These are phyloP conservation scores for Tricholoma hemisulphureum DNA, from an alignment of 768 basidiomycete species.

Conservation along the genomic window DNA sequence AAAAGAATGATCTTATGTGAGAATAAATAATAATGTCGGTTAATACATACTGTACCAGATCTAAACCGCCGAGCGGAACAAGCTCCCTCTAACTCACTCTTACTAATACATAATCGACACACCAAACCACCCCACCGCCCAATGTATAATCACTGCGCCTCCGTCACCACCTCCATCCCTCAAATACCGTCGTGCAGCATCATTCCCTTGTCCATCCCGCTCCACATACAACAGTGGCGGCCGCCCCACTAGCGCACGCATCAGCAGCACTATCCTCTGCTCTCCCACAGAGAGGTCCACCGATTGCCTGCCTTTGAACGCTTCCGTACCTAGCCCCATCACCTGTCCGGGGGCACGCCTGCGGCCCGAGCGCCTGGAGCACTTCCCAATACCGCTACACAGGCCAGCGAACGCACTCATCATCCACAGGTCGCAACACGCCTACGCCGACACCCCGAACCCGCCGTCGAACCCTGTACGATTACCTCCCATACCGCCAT, in stretches of 20 bases:
- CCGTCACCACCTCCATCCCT: conserved; percentile 46
- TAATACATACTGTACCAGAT: too few relatives aligned
- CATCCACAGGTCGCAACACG: conserved; percentile 33
- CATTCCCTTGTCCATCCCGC: conserved; percentile 86
- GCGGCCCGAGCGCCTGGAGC: conserved; percentile 62
- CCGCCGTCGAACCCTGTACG: conserved; percentile 87
- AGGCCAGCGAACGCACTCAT: conserved; percentile 36
- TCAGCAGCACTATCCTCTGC: conserved; percentile 78
- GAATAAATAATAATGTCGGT: too few relatives aligned
- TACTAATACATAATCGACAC: too few relatives aligned
- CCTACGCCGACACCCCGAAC: conserved; percentile 58
- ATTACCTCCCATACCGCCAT: conserved; percentile 78
- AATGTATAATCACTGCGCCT: conserved; percentile 84
- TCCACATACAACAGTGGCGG: conserved; percentile 80
- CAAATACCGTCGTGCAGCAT: conserved; percentile 61
- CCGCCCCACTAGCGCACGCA: conserved; percentile 78
- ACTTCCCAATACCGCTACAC: conserved; percentile 48
- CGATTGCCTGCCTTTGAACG: conserved; percentile 55
- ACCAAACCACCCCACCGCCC: too few relatives aligned
- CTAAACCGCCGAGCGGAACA: too few relatives aligned
- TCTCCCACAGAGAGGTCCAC: conserved; percentile 66
- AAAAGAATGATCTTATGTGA: too few relatives aligned
- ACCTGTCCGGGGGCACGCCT: conserved; percentile 28
- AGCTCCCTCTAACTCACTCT: too few relatives aligned
- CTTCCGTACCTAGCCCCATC: conserved; percentile 23